Percentiles rank a stretch among this genome's conserved stretches.
phyloP scores from a whole-genome alignment of 495 filamentous ascomycete species.

The Neurospora cerealis region DNA sequence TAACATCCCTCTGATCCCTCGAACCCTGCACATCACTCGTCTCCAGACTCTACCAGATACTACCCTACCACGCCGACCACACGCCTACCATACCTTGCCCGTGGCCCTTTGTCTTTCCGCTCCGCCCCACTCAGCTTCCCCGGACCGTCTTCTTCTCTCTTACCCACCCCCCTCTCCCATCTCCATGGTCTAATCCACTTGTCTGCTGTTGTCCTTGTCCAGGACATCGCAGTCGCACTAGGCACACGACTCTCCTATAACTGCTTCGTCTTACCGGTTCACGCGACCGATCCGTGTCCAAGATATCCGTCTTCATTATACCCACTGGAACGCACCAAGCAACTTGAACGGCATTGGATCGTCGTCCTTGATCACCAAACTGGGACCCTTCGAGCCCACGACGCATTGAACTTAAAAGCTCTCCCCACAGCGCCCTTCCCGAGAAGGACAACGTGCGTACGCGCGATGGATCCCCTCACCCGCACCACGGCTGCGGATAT shows the following conservation, averaged over 20 bases:
- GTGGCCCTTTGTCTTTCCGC: background rate
- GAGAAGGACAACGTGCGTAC: background rate
- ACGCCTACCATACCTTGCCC: background rate
- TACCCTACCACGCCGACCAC: background rate
- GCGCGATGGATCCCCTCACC: constrained; percentile 2
- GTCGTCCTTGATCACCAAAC: background rate
- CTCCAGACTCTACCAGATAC: background rate
- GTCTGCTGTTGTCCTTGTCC: background rate
- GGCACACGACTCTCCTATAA: background rate
- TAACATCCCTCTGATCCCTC: background rate
- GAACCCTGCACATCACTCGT: background rate
- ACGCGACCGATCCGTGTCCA: background rate
- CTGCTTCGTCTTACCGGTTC: background rate
- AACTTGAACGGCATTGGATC: background rate
- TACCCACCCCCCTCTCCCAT: background rate
- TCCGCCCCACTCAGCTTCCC: background rate
- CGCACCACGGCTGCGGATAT: constrained; percentile 4
- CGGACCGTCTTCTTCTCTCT: background rate
- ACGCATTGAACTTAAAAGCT: background rate
- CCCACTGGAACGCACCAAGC: background rate
- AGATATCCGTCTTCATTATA: background rate
- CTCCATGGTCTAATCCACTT: background rate
- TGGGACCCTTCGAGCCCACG: background rate
- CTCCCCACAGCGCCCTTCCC: background rate
- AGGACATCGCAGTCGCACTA: background rate